A percentile compares a stretch with the other conserved stretches of the same genome.
Conservation (phyloP, 148 eudicot species). For the Silene latifolia region DNA sequence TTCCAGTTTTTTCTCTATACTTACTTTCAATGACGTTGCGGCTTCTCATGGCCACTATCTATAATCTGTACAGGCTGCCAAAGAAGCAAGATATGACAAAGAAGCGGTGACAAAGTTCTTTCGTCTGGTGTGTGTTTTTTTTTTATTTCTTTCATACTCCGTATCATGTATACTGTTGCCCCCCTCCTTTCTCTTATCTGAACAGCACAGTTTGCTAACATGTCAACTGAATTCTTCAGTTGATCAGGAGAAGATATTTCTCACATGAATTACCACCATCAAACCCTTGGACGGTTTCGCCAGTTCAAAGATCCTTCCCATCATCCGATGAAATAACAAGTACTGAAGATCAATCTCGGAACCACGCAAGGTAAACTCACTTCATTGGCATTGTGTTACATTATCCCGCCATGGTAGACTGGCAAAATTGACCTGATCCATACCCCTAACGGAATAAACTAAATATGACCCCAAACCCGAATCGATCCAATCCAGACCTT, state of each 20-base stretch:
- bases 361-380: constrained; percentile 46
- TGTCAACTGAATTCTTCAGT: constrained; percentile 38
- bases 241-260: constrained; percentile 92
- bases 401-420: neutral
- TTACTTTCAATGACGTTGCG: neutral
- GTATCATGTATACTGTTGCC: constrained; percentile 10
- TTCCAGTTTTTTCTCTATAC: neutral
- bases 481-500: no score
- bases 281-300: constrained; percentile 59
- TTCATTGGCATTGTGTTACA: neutral
- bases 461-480: no score
- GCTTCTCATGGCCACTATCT: constrained; percentile 1
- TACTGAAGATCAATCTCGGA: constrained; percentile 55
- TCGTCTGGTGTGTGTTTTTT: constrained; percentile 51
- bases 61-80: constrained; percentile 66
- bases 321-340: constrained; percentile 52
- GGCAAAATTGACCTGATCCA: no score
- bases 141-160: neutral
- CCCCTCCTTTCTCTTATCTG: neutral
- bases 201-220: constrained; percentile 5
- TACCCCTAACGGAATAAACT: no score
- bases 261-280: constrained; percentile 68
- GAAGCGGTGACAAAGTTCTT: constrained; percentile 91
- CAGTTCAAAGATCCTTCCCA: constrained; percentile 41
- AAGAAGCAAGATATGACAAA: constrained; percentile 88